Conservation (phyloP, 441 rosid species). For the Melastoma candidum region DNA sequence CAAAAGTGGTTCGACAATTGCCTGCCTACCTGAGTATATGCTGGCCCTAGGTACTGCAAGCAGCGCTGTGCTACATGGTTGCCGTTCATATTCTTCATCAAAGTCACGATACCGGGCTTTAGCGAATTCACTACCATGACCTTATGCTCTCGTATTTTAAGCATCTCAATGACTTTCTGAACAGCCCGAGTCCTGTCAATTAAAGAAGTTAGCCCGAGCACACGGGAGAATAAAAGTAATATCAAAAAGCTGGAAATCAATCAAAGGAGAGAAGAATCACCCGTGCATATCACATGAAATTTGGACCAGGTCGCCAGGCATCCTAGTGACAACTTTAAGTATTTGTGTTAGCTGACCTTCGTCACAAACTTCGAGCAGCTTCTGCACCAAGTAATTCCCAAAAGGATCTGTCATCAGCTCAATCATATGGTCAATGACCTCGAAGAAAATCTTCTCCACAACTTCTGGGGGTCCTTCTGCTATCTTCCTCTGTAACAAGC, state of each 20-base stretch:
- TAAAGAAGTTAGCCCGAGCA: constrained; percentile 5
- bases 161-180: constrained; percentile 68
- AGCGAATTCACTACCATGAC: constrained; percentile 42
- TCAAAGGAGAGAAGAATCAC: constrained; percentile 26
- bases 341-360: constrained; percentile 61
- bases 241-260: constrained; percentile 3
- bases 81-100: constrained; percentile 72
- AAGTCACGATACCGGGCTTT: constrained; percentile 55
- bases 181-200: constrained; percentile 63
- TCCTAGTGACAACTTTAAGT: constrained; percentile 44
- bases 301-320: constrained; percentile 47
- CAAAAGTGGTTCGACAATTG: not conserved
- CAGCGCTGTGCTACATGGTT: constrained; percentile 74
- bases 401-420: constrained; percentile 80
- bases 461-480: constrained; percentile 55
- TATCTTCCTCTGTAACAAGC: constrained; percentile 61
- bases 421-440: constrained; percentile 58
- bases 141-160: constrained; percentile 43
- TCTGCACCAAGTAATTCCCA: constrained; percentile 76
- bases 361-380: constrained; percentile 71
- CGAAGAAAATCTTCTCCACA: constrained; percentile 53
- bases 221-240: not conserved
- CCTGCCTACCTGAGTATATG: constrained; percentile 43
- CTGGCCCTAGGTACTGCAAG: constrained; percentile 46
- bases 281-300: constrained; percentile 86